A percentile compares a stretch with the other conserved stretches of the same genome.
These are phyloP conservation scores for Citrus hindsii DNA, from an alignment of 345 rosid species.

Conservation along the genomic window DNA sequence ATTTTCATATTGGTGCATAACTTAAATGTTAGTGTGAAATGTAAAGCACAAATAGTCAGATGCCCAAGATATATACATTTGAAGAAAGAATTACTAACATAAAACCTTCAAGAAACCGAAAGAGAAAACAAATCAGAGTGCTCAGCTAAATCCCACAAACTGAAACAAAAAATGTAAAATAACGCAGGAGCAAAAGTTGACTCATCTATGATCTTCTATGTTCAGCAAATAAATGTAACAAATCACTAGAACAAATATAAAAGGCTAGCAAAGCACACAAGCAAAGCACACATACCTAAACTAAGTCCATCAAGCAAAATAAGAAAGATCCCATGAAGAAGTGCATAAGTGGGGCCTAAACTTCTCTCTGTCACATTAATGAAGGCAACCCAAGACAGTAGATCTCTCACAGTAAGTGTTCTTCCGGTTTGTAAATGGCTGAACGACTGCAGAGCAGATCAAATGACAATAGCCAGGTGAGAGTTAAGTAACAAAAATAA, in stretches of 20 bases:
- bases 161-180: background rate
- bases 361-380: constrained; percentile 46
- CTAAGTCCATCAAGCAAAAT: constrained; percentile 88
- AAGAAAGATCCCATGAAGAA: constrained; percentile 88
- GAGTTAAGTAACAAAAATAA: constrained; percentile 5
- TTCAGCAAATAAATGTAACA: background rate
- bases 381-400: constrained; percentile 84
- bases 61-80: background rate
- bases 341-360: constrained; percentile 58
- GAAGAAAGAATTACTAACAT: constrained; percentile 1
- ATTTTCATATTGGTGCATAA: background rate
- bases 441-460: constrained; percentile 66
- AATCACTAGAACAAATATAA: background rate
- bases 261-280: background rate
- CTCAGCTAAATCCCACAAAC: background rate
- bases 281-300: constrained; percentile 48
- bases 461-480: constrained; percentile 15
- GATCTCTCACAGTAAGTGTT: constrained; percentile 86
- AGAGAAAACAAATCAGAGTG: background rate
- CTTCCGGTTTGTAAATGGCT: constrained; percentile 71
- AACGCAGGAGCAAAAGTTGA: background rate
- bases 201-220: background rate
- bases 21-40: background rate
- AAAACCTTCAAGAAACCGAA: background rate
- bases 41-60: background rate